phyloP scores from a whole-genome alignment of 192 early-diverging fungal genomes.

The Funneliformis mosseae region DNA sequence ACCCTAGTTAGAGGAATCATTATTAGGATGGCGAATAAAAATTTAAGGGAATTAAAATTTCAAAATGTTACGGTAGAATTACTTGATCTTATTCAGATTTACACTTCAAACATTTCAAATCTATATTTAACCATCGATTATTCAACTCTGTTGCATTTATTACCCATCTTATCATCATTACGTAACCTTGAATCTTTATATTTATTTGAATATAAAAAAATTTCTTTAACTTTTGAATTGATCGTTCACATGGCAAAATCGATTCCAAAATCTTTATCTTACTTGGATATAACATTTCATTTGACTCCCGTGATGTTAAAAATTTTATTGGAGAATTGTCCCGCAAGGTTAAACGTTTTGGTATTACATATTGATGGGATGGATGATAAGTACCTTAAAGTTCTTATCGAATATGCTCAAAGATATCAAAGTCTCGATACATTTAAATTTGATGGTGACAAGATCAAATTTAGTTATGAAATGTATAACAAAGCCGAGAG shows the following conservation, averaged over 20 bases:
- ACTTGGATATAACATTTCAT: neutral
- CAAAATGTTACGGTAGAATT: neutral
- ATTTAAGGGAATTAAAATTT: slow-evolving; percentile 11
- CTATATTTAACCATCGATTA: neutral
- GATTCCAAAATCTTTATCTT: neutral
- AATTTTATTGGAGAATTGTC: slow-evolving; percentile 6
- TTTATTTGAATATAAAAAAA: neutral
- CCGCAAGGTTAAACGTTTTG: neutral
- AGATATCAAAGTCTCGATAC: neutral
- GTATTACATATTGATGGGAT: neutral
- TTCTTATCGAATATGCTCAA: neutral
- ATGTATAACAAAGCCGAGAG: neutral
- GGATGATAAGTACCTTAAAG: neutral
- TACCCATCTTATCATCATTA: slow-evolving; percentile 1
- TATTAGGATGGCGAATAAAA: slow-evolving; percentile 1
- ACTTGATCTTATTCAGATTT: slow-evolving; percentile 3
- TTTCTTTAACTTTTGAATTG: neutral
- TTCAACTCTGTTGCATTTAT: neutral
- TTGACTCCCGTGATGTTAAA: neutral
- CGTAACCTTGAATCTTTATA: neutral
- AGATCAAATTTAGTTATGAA: neutral
- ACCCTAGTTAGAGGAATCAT: neutral
- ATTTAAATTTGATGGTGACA: neutral
- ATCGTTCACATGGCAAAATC: neutral
- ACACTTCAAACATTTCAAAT: neutral